Evolutionary conservation across 202 grass and related monocot species (phyloP).

Genomic region (Setaria viridis): DNA sequence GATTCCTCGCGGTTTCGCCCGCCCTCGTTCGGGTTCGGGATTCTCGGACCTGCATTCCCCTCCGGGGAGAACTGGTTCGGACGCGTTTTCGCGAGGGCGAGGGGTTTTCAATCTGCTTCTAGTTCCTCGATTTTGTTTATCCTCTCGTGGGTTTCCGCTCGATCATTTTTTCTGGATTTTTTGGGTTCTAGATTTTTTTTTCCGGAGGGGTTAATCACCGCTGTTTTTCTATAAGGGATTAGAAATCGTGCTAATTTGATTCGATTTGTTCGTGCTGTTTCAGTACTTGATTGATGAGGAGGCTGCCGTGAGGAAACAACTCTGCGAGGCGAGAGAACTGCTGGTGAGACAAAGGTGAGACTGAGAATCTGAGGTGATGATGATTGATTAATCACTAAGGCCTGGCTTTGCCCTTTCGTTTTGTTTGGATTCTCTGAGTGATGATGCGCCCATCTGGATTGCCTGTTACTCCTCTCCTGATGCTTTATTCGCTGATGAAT

Average conservation of each 20-base stretch:
- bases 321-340: constrained; percentile 35
- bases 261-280: not conserved
- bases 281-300: constrained; percentile 51
- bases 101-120: constrained; percentile 12
- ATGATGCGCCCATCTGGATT: constrained; percentile 23
- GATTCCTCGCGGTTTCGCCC: constrained; percentile 25
- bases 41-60: constrained; percentile 46
- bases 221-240: not conserved
- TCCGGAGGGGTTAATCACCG: constrained; percentile 22
- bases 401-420: constrained; percentile 33
- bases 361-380: constrained; percentile 51
- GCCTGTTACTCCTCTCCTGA: constrained; percentile 23
- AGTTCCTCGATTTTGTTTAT: not conserved
- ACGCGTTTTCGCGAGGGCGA: not conserved
- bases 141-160: not conserved
- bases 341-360: constrained; percentile 37
- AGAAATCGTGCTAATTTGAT: not conserved
- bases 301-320: constrained; percentile 39
- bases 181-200: not conserved
- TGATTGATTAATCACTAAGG: constrained; percentile 52
- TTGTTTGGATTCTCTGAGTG: constrained; percentile 41
- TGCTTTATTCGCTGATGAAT: constrained; percentile 28
- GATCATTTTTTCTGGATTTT: not conserved
- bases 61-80: constrained; percentile 2
- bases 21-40: not conserved